phyloP scores from a whole-genome alignment of 2,329 filamentous ascomycete species.

The Clarireedia paspali region DNA sequence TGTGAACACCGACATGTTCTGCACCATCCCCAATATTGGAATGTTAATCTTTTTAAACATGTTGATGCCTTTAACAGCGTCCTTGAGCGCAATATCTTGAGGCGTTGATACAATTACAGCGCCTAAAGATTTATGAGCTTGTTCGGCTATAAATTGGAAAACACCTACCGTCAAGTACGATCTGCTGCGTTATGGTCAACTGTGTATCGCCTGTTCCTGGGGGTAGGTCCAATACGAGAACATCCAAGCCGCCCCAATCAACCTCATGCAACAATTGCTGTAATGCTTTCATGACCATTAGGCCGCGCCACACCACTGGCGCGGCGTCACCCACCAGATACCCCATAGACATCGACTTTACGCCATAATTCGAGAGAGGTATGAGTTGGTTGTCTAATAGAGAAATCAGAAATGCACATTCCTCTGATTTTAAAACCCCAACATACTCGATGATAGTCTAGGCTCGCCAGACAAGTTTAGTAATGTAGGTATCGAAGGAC shows the following conservation, averaged over 20 bases:
- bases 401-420: slow-evolving; percentile 19
- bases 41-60: slow-evolving; percentile 79
- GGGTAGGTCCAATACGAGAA: slow-evolving; percentile 84
- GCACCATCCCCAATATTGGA: slow-evolving; percentile 76
- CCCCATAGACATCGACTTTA: slow-evolving; percentile 99
- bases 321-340: slow-evolving; percentile 75
- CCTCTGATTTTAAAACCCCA: slow-evolving; percentile 2
- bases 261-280: slow-evolving; percentile 94
- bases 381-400: slow-evolving; percentile 66
- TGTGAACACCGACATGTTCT: slow-evolving; percentile 83
- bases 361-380: slow-evolving; percentile 86
- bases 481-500: slow-evolving; percentile 86
- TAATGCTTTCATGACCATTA: slow-evolving; percentile 97
- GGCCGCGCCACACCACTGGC: slow-evolving; percentile 87
- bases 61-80: slow-evolving; percentile 84
- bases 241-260: slow-evolving; percentile 82
- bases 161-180: slow-evolving; percentile 68
- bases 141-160: background rate
- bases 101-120: slow-evolving; percentile 87
- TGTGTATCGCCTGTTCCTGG: slow-evolving; percentile 95
- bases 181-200: slow-evolving; percentile 91
- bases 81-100: slow-evolving; percentile 85
- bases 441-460: slow-evolving; percentile 62
- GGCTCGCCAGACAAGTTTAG: slow-evolving; percentile 77
- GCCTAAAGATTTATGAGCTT: slow-evolving; percentile 36